Percentiles rank a stretch among this genome's conserved stretches.
Conservation (phyloP, 306 rosid species). For the Datisca glomerata region DNA sequence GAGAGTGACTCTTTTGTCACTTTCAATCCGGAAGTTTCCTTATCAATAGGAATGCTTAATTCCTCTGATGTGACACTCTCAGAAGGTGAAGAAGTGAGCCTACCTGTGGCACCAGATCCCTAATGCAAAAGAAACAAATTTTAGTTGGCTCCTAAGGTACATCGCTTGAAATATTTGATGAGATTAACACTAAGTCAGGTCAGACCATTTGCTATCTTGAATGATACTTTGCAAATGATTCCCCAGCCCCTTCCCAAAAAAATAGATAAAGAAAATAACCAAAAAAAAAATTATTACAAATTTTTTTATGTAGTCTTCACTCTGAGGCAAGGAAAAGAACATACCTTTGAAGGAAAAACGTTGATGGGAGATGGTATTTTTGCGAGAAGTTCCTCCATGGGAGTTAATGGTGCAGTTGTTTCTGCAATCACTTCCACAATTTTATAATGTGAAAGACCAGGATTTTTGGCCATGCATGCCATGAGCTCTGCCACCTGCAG, state of each 20-base stretch:
- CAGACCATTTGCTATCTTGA: too few relatives aligned
- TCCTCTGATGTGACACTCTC: slow-evolving; percentile 20
- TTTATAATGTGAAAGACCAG: slow-evolving; percentile 62
- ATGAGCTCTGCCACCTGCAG: slow-evolving; percentile 86
- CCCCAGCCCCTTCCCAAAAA: too few relatives aligned
- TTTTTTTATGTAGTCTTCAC: too few relatives aligned
- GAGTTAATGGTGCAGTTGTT: slow-evolving; percentile 77
- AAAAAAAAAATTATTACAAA: too few relatives aligned
- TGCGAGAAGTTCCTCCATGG: slow-evolving; percentile 67
- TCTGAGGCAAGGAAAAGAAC: neutral
- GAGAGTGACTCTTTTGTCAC: slow-evolving; percentile 38
- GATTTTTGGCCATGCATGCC: slow-evolving; percentile 74
- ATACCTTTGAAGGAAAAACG: neutral
- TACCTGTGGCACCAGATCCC: slow-evolving; percentile 28
- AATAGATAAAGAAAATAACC: too few relatives aligned
- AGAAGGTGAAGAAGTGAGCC: slow-evolving; percentile 22
- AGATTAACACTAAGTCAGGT: too few relatives aligned
- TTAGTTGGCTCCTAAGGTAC: too few relatives aligned
- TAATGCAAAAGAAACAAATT: slow-evolving; percentile 20
- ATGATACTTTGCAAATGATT: too few relatives aligned
- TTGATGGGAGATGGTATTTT: slow-evolving; percentile 51
- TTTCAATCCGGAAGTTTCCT: slow-evolving; percentile 26
- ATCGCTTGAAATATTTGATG: too few relatives aligned
- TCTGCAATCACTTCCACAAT: slow-evolving; percentile 84
- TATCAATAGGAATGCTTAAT: slow-evolving; percentile 21